Percentiles rank a stretch among this genome's conserved stretches.
Conservation (phyloP, 257 asterid species). For the Solanum pimpinellifolium region DNA sequence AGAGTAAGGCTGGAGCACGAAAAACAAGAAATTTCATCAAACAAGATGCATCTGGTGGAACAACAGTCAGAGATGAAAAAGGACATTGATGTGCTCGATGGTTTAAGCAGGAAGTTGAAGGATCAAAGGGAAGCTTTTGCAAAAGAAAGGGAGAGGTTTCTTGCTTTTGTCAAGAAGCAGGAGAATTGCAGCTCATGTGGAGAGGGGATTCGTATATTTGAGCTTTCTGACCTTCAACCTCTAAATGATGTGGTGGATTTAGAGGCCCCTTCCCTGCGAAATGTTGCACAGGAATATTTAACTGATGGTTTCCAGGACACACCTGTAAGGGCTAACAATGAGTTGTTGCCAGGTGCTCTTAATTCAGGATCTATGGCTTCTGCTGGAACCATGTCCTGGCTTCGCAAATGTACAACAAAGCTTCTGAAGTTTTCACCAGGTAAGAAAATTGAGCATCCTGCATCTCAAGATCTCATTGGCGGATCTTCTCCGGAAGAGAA, state of each 20-base stretch:
- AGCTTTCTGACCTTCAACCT: conserved; percentile 66
- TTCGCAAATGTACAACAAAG: conserved; percentile 77
- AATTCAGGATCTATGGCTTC: conserved; percentile 54
- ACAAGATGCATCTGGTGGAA: conserved; percentile 58
- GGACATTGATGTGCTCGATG: conserved; percentile 76
- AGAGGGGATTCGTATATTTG: conserved; percentile 53
- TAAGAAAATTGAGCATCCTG: conserved; percentile 45
- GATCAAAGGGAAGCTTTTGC: conserved; percentile 73
- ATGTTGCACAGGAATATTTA: conserved; percentile 44
- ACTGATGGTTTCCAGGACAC: conserved; percentile 35
- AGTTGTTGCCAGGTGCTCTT: conserved; percentile 29
- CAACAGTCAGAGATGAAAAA: conserved; percentile 78
- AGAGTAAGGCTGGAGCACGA: conserved; percentile 54
- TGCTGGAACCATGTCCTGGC: conserved; percentile 78
- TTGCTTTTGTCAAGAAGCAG: conserved; percentile 61
- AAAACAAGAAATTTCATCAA: conserved; percentile 44
- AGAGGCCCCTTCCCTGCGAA: conserved; percentile 57
- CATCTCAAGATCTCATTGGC: conserved; percentile 22
- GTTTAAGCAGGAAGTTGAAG: conserved; percentile 73
- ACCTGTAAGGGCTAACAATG: conserved; percentile 19
- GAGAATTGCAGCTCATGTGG: conserved; percentile 63
- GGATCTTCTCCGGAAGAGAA: conserved; percentile 11
- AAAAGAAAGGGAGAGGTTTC: conserved; percentile 75
- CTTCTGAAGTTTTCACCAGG: conserved; percentile 76
- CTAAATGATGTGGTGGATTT: conserved; percentile 28